Percentiles rank a stretch among this genome's conserved stretches.
Conservation (phyloP, 805 yeast genomes). For the Yarrowia sp. region DNA sequence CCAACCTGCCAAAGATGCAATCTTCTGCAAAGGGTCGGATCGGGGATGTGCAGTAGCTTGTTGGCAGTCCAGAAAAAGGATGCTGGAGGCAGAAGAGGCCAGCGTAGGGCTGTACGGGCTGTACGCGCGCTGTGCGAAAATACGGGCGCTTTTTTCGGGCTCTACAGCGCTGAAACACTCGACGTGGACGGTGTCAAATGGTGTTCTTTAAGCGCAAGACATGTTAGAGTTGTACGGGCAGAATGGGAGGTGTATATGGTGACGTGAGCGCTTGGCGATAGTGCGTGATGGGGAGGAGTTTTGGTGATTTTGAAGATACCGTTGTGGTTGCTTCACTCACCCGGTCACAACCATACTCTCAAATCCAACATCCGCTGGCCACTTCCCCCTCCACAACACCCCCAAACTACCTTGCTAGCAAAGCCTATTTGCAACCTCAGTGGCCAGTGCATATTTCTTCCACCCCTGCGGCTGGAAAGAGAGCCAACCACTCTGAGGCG, state of each 20-base stretch:
- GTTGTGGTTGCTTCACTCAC: fast-evolving
- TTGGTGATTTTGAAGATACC: neutral
- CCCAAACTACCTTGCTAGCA: neutral
- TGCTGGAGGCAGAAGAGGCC: neutral
- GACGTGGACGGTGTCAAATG: conserved; percentile 8
- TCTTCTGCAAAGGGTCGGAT: conserved; percentile 22
- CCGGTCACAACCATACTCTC: neutral
- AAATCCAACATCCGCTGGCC: neutral
- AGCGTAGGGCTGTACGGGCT: neutral
- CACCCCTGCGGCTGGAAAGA: conserved; percentile 26
- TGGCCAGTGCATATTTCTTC: conserved; percentile 10
- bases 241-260: conserved; percentile 15
- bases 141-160: neutral
- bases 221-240: conserved; percentile 8
- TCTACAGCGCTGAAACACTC: neutral
- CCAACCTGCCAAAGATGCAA: conserved; percentile 20
- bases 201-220: conserved; percentile 24
- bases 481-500: neutral
- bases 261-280: neutral
- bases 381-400: neutral
- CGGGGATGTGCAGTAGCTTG: conserved; percentile 22
- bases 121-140: too few relatives aligned
- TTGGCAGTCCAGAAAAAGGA: neutral
- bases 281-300: too few relatives aligned
- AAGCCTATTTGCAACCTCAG: neutral